These are phyloP conservation scores for Echinochloa phyllopogon DNA, from an alignment of 176 grass and related monocot genomes.

Conservation along the genomic window DNA sequence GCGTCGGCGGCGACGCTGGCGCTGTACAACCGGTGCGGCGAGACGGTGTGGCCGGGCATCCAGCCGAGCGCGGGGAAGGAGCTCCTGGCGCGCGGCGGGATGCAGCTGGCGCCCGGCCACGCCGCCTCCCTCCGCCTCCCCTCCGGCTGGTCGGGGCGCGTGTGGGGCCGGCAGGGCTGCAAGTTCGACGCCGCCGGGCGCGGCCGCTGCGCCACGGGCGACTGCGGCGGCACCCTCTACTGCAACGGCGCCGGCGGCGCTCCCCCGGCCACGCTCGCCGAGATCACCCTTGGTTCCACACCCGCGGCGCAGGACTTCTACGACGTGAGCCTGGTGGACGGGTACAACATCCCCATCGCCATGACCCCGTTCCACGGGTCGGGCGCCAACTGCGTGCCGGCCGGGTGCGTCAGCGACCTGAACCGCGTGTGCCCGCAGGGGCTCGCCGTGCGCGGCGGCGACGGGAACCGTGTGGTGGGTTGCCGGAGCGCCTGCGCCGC, in stretches of 20 bases:
- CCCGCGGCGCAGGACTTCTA: slow-evolving; percentile 71
- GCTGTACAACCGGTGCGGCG: slow-evolving; percentile 77
- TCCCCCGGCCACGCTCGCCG: slow-evolving; percentile 71
- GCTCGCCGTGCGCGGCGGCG: slow-evolving; percentile 64
- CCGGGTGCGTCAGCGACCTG: slow-evolving; percentile 89
- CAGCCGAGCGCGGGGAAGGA: slow-evolving; percentile 77
- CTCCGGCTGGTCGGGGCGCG: slow-evolving; percentile 69
- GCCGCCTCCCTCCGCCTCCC: slow-evolving; percentile 74
- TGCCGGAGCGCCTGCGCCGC: slow-evolving; percentile 93
- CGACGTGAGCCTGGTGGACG: slow-evolving; percentile 91
- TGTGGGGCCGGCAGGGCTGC: slow-evolving; percentile 88
- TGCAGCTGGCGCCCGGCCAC: slow-evolving; percentile 55
- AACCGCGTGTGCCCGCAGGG: slow-evolving; percentile 83
- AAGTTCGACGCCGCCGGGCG: slow-evolving; percentile 63
- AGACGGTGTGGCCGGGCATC: slow-evolving; percentile 97
- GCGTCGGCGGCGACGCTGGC: slow-evolving; percentile 70
- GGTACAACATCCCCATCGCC: slow-evolving; percentile 89
- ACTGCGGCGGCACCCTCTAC: slow-evolving; percentile 81
- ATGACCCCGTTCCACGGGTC: slow-evolving; percentile 81
- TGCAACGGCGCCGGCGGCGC: slow-evolving; percentile 77
- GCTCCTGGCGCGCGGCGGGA: slow-evolving; percentile 64
- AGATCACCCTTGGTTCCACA: slow-evolving; percentile 70
- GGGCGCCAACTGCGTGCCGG: slow-evolving; percentile 55
- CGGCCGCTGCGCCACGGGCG: slow-evolving; percentile 80
- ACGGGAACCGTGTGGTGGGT: slow-evolving; percentile 54